These are phyloP conservation scores for Suhomyces bolitotheri DNA, from an alignment of 1,139 yeast genomes.

Conservation along the genomic window DNA sequence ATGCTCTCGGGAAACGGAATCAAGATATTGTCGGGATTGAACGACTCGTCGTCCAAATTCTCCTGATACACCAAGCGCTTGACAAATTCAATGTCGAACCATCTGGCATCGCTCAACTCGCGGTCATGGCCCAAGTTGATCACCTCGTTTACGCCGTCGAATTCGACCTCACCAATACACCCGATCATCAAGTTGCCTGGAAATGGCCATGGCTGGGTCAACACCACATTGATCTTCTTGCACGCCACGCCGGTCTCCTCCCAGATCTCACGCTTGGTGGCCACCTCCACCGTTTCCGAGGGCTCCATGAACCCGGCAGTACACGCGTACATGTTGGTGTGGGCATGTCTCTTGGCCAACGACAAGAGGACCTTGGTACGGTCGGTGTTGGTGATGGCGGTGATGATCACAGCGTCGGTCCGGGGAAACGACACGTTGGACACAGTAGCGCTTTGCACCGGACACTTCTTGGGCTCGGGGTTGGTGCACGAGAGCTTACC, in stretches of 20 bases:
- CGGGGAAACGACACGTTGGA: constrained; percentile 80
- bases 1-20: constrained; percentile 46
- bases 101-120: constrained; percentile 79
- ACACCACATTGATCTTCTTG: constrained; percentile 55
- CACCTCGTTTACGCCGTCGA: constrained; percentile 56
- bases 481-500: constrained; percentile 69
- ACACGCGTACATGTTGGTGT: constrained; percentile 65
- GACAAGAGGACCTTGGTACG: constrained; percentile 71
- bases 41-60: constrained; percentile 20
- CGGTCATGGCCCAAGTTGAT: constrained; percentile 80
- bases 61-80: constrained; percentile 45
- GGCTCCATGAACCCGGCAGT: constrained; percentile 97
- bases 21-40: constrained; percentile 42
- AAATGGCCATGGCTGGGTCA: constrained; percentile 95
- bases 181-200: constrained; percentile 95
- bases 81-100: constrained; percentile 68
- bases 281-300: constrained; percentile 85
- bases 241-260: constrained; percentile 90
- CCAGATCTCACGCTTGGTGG: constrained; percentile 87
- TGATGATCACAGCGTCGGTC: constrained; percentile 84
- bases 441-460: constrained; percentile 54
- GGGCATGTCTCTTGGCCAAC: constrained; percentile 55
- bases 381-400: constrained; percentile 67
- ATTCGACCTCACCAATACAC: constrained; percentile 70
- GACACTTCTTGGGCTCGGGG: constrained; percentile 45